Base-by-base conservation (phyloP, 2,329 filamentous ascomycete species). In the Trichoderma sp. region DNA sequence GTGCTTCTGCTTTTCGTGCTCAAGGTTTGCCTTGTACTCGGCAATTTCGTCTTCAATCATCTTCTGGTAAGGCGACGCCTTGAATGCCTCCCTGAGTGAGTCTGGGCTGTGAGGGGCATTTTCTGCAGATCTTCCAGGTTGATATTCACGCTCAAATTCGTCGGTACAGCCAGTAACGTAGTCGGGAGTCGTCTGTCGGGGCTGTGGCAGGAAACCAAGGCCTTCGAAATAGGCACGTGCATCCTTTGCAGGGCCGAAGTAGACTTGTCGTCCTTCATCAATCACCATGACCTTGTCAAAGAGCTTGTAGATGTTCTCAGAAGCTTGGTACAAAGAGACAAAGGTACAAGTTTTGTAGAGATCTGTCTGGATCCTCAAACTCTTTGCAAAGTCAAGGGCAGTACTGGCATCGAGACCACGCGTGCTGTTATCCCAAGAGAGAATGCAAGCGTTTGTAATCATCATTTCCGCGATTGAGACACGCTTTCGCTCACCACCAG, bases 271-370 rank as follows among this genome's bases (percentile, higher is more conserved):
- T 2, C 94, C 94, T 56, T 90, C 89, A 77, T 95, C 93, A 74
- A 97, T 93, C 45, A 95, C 93, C 80, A 97, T 86, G 14, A 97
- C 94, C 83, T 96, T 97, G 86, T 97, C 94, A 77, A 96, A 95
- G 41, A 92, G 90, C 27, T 88, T 88, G 84, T 94, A 95, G 77
- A 96, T 94, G 79, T 91, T 95, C 83, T 97, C 93, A 0, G 93
- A 95, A 0, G 94, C 94, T 81, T 97, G 94, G 83, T 97, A 97
- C 0, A 97, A 86, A 0, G 94, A 95, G 1, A 97, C 94, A 76
- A 97, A 95, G 0, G 94, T 97, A 2, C 93, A 94, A 0, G 92
- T 95, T 82, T 93, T 91, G 88, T 95, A 95, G 73, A 97, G 90
- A 82, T 97, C 93, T 27, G 94, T 97, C 86, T 96, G 89, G 56